phyloP scores from a whole-genome alignment of 1,284 basidiomycete species.

The Austroboletus niveus region DNA sequence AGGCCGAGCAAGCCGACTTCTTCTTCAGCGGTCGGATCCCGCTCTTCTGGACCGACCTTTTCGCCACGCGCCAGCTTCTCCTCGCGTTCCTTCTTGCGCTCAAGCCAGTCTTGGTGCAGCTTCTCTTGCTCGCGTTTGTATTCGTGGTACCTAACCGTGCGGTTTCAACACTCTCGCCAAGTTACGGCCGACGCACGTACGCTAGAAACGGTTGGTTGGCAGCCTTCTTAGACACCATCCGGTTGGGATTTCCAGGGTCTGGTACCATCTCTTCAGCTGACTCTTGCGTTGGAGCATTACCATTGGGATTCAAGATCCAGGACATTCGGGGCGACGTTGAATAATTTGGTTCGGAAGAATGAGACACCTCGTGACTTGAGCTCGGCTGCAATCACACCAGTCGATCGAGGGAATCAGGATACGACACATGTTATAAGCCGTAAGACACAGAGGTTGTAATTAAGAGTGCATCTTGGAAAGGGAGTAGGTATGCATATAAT shows the following conservation, averaged over 20 bases:
- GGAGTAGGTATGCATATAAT: slow-evolving; percentile 35
- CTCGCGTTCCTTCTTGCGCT: slow-evolving; percentile 68
- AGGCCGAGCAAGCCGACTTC: slow-evolving; percentile 65
- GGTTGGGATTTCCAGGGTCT: slow-evolving; percentile 56
- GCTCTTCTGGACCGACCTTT: slow-evolving; percentile 66
- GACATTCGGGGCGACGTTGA: slow-evolving; percentile 25
- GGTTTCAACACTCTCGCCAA: slow-evolving; percentile 11
- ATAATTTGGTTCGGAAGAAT: background rate
- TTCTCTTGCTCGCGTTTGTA: slow-evolving; percentile 62
- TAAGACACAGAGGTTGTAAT: slow-evolving; percentile 25
- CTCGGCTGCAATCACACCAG: slow-evolving; percentile 4
- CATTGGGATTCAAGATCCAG: slow-evolving; percentile 31
- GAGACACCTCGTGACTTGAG: slow-evolving; percentile 2
- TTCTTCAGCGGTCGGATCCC: slow-evolving; percentile 63
- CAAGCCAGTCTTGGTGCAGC: slow-evolving; percentile 62
- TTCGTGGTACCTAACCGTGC: slow-evolving; percentile 55
- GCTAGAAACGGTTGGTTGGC: slow-evolving; percentile 81
- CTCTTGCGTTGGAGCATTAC: slow-evolving; percentile 17
- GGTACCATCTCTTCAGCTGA: slow-evolving; percentile 31
- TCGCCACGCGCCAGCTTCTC: slow-evolving; percentile 74
- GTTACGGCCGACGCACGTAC: slow-evolving; percentile 44
- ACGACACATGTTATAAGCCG: slow-evolving; percentile 16
- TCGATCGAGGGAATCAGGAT: background rate
- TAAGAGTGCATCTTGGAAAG: slow-evolving; percentile 32
- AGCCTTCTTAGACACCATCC: slow-evolving; percentile 71